Base-by-base conservation (phyloP, 2,329 filamentous ascomycete species). In the Hypomyces rosellus region DNA sequence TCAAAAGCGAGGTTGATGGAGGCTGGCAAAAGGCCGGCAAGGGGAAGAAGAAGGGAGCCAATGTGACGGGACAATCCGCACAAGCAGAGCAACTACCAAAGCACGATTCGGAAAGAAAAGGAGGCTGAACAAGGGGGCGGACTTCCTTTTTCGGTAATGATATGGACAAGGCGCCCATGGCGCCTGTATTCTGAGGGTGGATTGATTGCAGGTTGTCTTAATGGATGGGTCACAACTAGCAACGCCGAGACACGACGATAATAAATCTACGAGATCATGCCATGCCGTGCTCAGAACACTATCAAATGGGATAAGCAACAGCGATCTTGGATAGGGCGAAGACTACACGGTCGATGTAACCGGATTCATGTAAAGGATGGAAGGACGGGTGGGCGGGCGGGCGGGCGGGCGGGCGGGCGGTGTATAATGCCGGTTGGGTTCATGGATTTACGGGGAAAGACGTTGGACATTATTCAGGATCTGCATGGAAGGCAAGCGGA, bases 1-100 rank as follows among this genome's bases (percentile, higher is more conserved):
- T 70, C 18, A 82, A 78, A 64, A 81, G 77, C 55, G 80, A 82
- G 59, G 75, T 70, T 25, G 74, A 76, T 12, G 62, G 69, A 33
- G 73, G 67, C 2, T 85, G 82, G 82, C 81, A 84, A 54, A 82
- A 82, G 60, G 74, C 78, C 14, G 68, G 69, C 16, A 82, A 81
- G 56, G 61, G 63, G 14, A 60, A 66, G 50, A 82, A 80, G 61
- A 71, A 71, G 59, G 63, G 67, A 44, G 62, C 63, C 7, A 75
- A 73, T 50, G 67, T 65, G 3, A 62, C 63, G 18, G 51, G 45
- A 12, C 59, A 61, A 30, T 57, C 58, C 22, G 57, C 53, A 38
- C 72, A 74, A 25, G 70, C 72, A 52, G 81, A 85, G 62, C 73
- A 74, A 61, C 69, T 69, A 16, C 82, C 82, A 3, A 80, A 75